Evolutionary conservation across 441 rosid genomes (phyloP).

Genomic region (Euphorbia corollata): DNA sequence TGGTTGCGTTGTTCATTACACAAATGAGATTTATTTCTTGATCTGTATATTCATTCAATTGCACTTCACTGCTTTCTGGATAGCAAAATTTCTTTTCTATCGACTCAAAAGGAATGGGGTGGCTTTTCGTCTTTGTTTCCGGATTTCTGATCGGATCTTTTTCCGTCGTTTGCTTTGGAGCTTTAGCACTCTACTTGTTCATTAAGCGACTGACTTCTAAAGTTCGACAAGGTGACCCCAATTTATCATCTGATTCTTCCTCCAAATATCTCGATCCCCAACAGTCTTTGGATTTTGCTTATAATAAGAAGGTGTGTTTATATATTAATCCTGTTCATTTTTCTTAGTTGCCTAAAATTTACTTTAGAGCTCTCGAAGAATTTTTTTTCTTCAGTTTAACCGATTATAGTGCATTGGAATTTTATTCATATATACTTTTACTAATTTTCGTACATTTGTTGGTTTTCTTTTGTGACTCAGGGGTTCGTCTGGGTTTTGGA

Average conservation of each 20-base stretch:
- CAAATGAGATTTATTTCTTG: neutral
- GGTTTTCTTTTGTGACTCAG: conserved; percentile 28
- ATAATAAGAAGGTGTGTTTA: conserved; percentile 46
- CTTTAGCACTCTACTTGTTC: conserved; percentile 34
- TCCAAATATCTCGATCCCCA: conserved; percentile 33
- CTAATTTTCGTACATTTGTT: neutral
- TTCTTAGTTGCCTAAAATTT: neutral
- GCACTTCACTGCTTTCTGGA: neutral
- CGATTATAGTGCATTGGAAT: neutral
- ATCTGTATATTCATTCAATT: neutral
- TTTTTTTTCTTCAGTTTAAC: neutral
- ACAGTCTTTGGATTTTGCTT: conserved; percentile 38
- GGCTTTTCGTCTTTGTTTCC: conserved; percentile 30
- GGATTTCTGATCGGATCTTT: conserved; percentile 47
- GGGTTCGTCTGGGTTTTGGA: conserved; percentile 80
- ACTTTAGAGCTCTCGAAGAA: neutral
- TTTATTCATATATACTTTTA: neutral
- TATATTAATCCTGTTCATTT: no score
- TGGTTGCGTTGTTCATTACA: neutral
- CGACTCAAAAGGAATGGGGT: conserved; percentile 6
- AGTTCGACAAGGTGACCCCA: conserved; percentile 19
- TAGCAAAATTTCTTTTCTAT: neutral
- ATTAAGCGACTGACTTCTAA: conserved; percentile 40
- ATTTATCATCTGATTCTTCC: conserved; percentile 16
- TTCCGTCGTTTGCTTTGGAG: conserved; percentile 35